Evolutionary conservation across 176 grass and related monocot genomes (phyloP).

Genomic region (Oryza punctata): DNA sequence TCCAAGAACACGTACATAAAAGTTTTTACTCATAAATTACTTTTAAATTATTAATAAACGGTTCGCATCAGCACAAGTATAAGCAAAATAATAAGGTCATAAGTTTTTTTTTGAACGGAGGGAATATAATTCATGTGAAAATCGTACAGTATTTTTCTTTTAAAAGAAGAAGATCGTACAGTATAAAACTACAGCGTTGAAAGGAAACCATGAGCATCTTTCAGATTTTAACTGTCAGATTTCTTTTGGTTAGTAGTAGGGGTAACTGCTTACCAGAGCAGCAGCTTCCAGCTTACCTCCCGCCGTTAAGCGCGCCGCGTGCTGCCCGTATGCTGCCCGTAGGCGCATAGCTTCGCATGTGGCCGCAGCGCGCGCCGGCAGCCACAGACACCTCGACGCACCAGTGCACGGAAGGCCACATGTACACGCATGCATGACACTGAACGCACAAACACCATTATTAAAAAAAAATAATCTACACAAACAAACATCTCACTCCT

Average conservation of each 20-base stretch:
- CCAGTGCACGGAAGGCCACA: slow-evolving; percentile 30
- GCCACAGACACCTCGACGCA: slow-evolving; percentile 9
- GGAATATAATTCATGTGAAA: too few relatives aligned
- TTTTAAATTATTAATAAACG: too few relatives aligned
- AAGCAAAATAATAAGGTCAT: too few relatives aligned
- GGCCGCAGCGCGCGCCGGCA: slow-evolving; percentile 33
- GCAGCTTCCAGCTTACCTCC: background rate
- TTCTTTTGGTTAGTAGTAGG: background rate
- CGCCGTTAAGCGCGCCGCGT: background rate
- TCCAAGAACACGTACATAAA: too few relatives aligned
- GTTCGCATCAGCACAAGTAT: too few relatives aligned
- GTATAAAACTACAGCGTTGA: too few relatives aligned
- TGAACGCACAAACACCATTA: background rate
- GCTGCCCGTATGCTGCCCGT: too few relatives aligned
- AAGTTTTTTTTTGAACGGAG: too few relatives aligned
- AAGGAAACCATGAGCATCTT: background rate
- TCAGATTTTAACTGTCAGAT: background rate
- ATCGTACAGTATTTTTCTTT: too few relatives aligned
- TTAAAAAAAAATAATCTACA: too few relatives aligned
- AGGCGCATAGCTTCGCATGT: slow-evolving; percentile 21
- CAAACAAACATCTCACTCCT: background rate
- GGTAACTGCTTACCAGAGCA: background rate
- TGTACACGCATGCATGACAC: background rate
- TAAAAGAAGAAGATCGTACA: too few relatives aligned
- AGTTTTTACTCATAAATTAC: too few relatives aligned